Base-by-base conservation (phyloP, 179 eudicot genomes). In the Beta macrorhiza region DNA sequence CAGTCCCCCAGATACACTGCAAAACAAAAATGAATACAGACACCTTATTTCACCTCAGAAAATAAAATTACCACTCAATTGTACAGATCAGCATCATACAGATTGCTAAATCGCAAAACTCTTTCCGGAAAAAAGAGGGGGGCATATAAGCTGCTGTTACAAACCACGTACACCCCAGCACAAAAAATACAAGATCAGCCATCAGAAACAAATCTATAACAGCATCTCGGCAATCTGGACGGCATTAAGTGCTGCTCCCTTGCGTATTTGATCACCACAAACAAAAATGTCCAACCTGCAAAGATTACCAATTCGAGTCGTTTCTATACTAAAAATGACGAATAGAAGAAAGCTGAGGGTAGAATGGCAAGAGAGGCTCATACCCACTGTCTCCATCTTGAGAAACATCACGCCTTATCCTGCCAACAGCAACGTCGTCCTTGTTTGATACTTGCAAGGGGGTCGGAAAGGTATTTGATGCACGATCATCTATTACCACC, bases 181-280 rank as follows among this genome's bases (percentile, higher is more conserved):
- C 77, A 45, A 72, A 78, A 72, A 70, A 63, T 75, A 79, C 76
- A 80, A 81, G 67, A 81, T 76, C 52, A 51, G 68, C 9, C 49
- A 80, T 15, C 0, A 83, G 52, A 63, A 49, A 52, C 10, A 72
- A 59, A 64, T 75, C 82, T 91, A 92, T 62, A 93, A 84, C 87
- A 94, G 85, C 94, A 91, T 87, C 88, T 96, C 99, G 29, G 99
- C 99, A 80, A 96, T 94, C 91, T 94, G 99, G 72, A 94, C 86
- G 63, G 97, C 98, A 68, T 94, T 96, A 22, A 94, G 97, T 68
- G 97, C 98, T 47, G 97, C 98, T 79, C 98, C 98, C 87, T 94
- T 96, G 82, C 98, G 92, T 82, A 96, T 94, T 88, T 96, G 99
- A 89, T 96, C 99, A 73, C 98, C 98, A 82, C 99, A 96, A 58